Evolutionary conservation across 169 alveolate species (phyloP), one percentile per base, ranked within the genome.

Genomic region (Cryptosporidium andersoni): DNA sequence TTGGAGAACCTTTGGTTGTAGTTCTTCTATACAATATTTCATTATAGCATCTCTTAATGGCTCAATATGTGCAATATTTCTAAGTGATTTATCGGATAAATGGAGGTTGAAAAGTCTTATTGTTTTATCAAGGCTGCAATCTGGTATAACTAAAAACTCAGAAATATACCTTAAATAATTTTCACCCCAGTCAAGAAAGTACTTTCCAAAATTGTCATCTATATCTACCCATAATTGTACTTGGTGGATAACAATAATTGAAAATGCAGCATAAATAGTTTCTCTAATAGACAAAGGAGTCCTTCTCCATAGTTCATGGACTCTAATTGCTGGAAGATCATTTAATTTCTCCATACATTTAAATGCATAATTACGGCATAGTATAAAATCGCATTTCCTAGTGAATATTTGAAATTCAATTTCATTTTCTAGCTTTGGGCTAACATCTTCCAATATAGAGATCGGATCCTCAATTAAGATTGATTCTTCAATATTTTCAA

Each of bases 291-390:
- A 48, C 39, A 60, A 40, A 12, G 66, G 74, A 7, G 49, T 74
- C 5, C 67, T 47, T 58, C 51, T 74, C 85, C 85, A 74, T 45
- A 74, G 68, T 42, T 74, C 85, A 58, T 74, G 62, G 11, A 74
- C 60, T 45, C 85, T 40, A 40, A 74, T 74, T 74, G 85, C 64
- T 55, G 85, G 85, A 25, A 74, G 53, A 45, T 9, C 25, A 8
- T 62, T 58, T n/a, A 74, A 47, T 58, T 74, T 74, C 55, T 63
- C 43, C 6, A 74, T 53, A 25, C 60, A 40, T 25, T 74, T 68
- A 74, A 56, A 62, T 40, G 74, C 67, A 48, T 16, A 74, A 12
- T 42, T 74, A 43, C 68, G 40, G 4, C 74, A 74, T 45, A 56
- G 16, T 14, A 74, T 58, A 48, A 74, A 74, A 36, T 60, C 43